Conservation (phyloP, 2,329 filamentous ascomycete species). For the Parastagonospora nodorum region DNA sequence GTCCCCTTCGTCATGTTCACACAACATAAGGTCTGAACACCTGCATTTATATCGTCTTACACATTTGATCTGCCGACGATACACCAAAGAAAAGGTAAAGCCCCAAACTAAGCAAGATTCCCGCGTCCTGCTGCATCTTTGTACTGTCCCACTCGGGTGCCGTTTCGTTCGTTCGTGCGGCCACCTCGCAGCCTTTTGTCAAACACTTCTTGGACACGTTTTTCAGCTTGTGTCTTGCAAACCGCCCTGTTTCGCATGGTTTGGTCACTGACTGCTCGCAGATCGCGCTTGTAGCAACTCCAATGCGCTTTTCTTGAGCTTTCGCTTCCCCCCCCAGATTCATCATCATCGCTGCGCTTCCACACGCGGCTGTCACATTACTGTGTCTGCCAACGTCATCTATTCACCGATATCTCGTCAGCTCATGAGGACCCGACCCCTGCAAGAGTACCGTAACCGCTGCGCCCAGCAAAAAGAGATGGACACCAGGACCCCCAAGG, state of each 20-base stretch:
- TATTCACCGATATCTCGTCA: conserved; percentile 16
- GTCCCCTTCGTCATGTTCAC: conserved; percentile 40
- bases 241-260: conserved; percentile 43
- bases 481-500: conserved; percentile 36
- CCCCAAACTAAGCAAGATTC: conserved; percentile 30
- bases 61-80: conserved; percentile 24
- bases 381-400: conserved; percentile 14
- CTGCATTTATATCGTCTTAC: conserved; percentile 22
- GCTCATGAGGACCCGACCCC: conserved; percentile 32
- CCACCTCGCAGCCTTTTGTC: conserved; percentile 35
- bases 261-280: conserved; percentile 45
- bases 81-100: conserved; percentile 44
- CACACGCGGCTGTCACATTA: conserved; percentile 18
- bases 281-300: conserved; percentile 40
- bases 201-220: conserved; percentile 46
- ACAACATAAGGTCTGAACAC: conserved; percentile 32
- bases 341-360: conserved; percentile 26
- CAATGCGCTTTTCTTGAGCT: conserved; percentile 31
- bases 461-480: conserved; percentile 32
- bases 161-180: conserved; percentile 37
- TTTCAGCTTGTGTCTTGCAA: conserved; percentile 46
- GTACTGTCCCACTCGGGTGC: conserved; percentile 41
- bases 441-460: conserved; percentile 26
- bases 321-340: conserved; percentile 33
- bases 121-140: conserved; percentile 23